Evolutionary conservation across 768 basidiomycete genomes (phyloP), one percentile per base, ranked within the genome.

Genomic region (Calocybe indica): DNA sequence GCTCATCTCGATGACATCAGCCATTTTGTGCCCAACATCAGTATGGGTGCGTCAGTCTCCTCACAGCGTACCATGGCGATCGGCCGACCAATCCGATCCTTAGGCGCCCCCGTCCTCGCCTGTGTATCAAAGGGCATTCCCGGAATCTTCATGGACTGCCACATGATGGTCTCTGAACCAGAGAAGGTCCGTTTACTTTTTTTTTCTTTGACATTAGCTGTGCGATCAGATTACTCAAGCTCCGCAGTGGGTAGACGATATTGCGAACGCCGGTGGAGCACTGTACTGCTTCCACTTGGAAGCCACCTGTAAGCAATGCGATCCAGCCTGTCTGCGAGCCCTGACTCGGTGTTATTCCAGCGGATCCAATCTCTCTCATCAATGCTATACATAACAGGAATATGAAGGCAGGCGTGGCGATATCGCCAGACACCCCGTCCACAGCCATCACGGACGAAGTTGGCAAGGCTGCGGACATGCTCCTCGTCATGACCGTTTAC

Each of bases 91-190:
- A n/a, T 30, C 46, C 13, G 53, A 33, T 47, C 38, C 29, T 32
- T 9, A 92, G 91, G 94, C 49, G 84, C 90, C 32, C 94, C 95
- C 6, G 79, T 98, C 42, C 78, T 98, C 31, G 74, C 87, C 30
- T 89, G 85, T 55, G 84, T 99, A 14, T 73, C 78, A 45, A 92
- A 92, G 65, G 80, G 83, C 33, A 80, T 97, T 14, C 94, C 95
- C 2, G 90, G 81, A 45, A 96, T 97, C 57, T 98, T 93, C 73
- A 98, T 99, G 95, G 96, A 99, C 67, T 97, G 94, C 66, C 96
- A 99, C 68, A 98, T 98, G 96, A 99, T 99, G 96, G 96, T 99
- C 13, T 65, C 92, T 0, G 73, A 97, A 42, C 96, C 96, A 7
- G 90, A 88, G 60, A 85, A 86, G 75, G 94, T 91, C 55, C 42